These are phyloP conservation scores for Carex cristatella DNA, from an alignment of 176 grass and related monocot species.

Conservation along the genomic window DNA sequence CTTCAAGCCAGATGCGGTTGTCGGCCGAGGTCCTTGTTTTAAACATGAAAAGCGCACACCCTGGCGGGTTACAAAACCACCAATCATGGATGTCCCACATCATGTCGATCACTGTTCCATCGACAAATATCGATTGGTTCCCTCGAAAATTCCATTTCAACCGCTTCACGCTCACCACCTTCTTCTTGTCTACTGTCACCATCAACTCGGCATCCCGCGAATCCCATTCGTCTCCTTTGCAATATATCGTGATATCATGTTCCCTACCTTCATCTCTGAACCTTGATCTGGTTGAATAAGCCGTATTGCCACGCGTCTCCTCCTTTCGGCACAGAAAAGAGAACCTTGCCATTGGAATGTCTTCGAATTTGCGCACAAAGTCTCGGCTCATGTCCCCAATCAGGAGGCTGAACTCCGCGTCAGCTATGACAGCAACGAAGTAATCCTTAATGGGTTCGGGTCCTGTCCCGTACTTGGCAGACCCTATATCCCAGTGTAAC, in stretches of 20 bases:
- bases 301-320: constrained; percentile 42
- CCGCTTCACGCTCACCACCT: constrained; percentile 46
- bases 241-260: constrained; percentile 58
- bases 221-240: constrained; percentile 43
- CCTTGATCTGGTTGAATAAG: constrained; percentile 38
- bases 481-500: constrained; percentile 59
- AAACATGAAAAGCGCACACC: constrained; percentile 76
- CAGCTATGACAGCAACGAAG: constrained; percentile 68
- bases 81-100: constrained; percentile 97
- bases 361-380: constrained; percentile 50
- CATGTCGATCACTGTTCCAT: constrained; percentile 68
- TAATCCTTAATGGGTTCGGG: constrained; percentile 64
- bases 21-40: constrained; percentile 48
- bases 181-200: constrained; percentile 63
- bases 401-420: constrained; percentile 68
- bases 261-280: constrained; percentile 56
- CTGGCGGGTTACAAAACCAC: constrained; percentile 41
- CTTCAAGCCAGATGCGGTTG: constrained; percentile 67
- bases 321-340: constrained; percentile 46
- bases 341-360: constrained; percentile 42
- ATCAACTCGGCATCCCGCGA: constrained; percentile 47
- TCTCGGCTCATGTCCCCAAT: constrained; percentile 65
- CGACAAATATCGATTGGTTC: constrained; percentile 60
- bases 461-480: constrained; percentile 36
- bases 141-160: constrained; percentile 83